A percentile compares a stretch with the other conserved stretches of the same genome.
phyloP scores from a whole-genome alignment of 2,329 filamentous ascomycete genomes.

The Fusarium oxysporum region DNA sequence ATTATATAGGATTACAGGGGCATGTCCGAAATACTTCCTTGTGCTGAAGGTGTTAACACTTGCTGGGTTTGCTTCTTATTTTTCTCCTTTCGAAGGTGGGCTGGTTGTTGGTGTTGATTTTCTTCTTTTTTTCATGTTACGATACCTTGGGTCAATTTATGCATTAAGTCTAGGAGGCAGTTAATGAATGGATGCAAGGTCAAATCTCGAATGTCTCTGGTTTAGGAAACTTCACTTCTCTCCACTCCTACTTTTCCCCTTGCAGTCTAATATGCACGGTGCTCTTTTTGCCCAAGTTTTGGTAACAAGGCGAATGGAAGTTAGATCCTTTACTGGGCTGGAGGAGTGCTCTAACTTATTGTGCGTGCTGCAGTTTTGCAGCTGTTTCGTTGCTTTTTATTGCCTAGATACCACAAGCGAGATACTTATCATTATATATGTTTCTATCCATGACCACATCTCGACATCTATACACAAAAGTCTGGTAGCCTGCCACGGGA shows the following conservation, averaged over 20 bases:
- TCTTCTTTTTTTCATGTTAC: slow-evolving; percentile 30
- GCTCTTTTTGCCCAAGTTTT: slow-evolving; percentile 4
- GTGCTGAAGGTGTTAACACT: slow-evolving; percentile 26
- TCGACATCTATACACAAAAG: not conserved
- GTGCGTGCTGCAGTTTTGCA: slow-evolving; percentile 45
- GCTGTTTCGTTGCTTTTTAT: slow-evolving; percentile 44
- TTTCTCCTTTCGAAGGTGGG: slow-evolving; percentile 12
- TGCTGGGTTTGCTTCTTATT: slow-evolving; percentile 22
- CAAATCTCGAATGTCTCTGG: slow-evolving; percentile 22
- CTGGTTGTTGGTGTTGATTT: slow-evolving; percentile 16
- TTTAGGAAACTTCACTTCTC: slow-evolving; percentile 30
- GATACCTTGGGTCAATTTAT: slow-evolving; percentile 40
- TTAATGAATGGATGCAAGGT: slow-evolving; percentile 32
- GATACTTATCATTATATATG: slow-evolving; percentile 33
- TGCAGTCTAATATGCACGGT: slow-evolving; percentile 21
- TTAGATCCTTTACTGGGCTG: slow-evolving; percentile 23
- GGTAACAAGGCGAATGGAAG: slow-evolving; percentile 19
- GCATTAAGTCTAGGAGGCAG: slow-evolving; percentile 18
- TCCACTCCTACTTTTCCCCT: slow-evolving; percentile 30
- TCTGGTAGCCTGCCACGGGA: not conserved
- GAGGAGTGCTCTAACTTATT: slow-evolving; percentile 34
- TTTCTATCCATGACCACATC: slow-evolving; percentile 21
- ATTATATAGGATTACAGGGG: slow-evolving; percentile 42
- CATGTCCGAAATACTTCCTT: slow-evolving; percentile 31
- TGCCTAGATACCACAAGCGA: slow-evolving; percentile 46